Percentiles rank a stretch among this genome's conserved stretches.
These are phyloP conservation scores for Rhizopogon vesiculosus DNA, from an alignment of 768 basidiomycete genomes.

Conservation along the genomic window DNA sequence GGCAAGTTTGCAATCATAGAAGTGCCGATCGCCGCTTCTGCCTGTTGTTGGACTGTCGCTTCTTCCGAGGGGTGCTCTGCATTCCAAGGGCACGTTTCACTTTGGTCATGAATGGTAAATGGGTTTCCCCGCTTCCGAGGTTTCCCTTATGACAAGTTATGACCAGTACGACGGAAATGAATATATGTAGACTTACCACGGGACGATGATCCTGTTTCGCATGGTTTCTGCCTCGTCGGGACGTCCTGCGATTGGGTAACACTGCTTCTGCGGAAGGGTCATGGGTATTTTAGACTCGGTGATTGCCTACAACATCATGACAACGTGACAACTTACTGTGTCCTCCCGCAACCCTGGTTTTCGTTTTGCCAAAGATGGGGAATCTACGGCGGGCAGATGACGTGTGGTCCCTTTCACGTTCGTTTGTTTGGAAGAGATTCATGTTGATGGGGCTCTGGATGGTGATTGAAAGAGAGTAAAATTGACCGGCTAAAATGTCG, in stretches of 20 bases:
- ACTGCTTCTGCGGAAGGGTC: constrained; percentile 36
- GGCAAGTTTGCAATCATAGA: background rate
- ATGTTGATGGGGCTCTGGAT: background rate
- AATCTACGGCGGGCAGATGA: constrained; percentile 2
- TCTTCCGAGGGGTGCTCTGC: constrained; percentile 35
- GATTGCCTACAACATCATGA: background rate
- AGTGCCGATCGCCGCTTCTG: background rate
- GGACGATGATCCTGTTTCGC: constrained; percentile 40
- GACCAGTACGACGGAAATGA: background rate
- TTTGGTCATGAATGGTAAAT: constrained; percentile 48
- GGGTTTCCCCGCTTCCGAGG: constrained; percentile 25
- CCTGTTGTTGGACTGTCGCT: background rate
- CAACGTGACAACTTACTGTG: constrained; percentile 33
- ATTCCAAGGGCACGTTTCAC: constrained; percentile 50
- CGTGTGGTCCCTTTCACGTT: background rate
- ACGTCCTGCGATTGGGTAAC: constrained; percentile 48
- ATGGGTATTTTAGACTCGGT: constrained; percentile 2
- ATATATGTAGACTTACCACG: constrained; percentile 35
- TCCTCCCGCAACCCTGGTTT: constrained; percentile 43
- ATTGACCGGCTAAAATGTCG: no score
- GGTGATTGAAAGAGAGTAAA: background rate
- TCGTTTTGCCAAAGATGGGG: constrained; percentile 24
- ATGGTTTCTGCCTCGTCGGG: constrained; percentile 36
- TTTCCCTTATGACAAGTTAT: constrained; percentile 31
- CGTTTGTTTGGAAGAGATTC: background rate